phyloP scores from a whole-genome alignment of 371 early-diverging fungal genomes.

The Syncephalastrum monosporum region DNA sequence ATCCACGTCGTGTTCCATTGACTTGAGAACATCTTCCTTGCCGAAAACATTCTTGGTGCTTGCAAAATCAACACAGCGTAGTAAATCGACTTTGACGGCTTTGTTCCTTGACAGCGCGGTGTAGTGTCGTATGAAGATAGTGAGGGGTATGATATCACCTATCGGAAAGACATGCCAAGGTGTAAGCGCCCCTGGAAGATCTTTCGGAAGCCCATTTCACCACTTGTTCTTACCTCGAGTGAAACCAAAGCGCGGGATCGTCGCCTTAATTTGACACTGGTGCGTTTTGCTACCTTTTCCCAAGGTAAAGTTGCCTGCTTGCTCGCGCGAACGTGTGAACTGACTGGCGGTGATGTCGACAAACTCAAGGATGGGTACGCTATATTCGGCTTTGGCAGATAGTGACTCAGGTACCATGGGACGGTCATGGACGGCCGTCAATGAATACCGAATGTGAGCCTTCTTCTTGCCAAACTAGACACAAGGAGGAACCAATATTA shows the following conservation, averaged over 20 bases:
- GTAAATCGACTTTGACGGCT: constrained; percentile 31
- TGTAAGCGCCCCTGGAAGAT: not conserved
- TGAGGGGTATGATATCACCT: constrained; percentile 46
- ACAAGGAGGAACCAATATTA: not conserved
- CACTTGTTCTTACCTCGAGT: constrained; percentile 36
- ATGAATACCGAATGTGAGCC: constrained; percentile 37
- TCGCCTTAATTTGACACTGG: constrained; percentile 28
- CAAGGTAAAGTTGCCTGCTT: constrained; percentile 20
- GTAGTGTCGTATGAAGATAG: constrained; percentile 31
- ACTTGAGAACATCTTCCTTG: constrained; percentile 21
- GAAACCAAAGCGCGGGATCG: constrained; percentile 43
- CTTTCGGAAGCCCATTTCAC: not conserved
- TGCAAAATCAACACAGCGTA: constrained; percentile 36
- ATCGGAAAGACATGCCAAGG: not conserved
- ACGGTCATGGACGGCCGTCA: constrained; percentile 37
- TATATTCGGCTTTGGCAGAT: constrained; percentile 38
- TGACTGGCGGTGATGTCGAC: constrained; percentile 32
- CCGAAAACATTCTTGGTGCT: constrained; percentile 18
- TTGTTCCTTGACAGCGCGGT: constrained; percentile 26
- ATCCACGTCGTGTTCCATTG: constrained; percentile 19
- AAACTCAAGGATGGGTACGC: constrained; percentile 39
- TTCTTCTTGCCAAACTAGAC: constrained; percentile 24
- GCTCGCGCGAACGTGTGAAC: constrained; percentile 31
- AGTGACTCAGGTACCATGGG: constrained; percentile 45
- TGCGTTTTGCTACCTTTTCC: constrained; percentile 20